A percentile compares a stretch with the other conserved stretches of the same genome.
Evolutionary conservation across 2,329 filamentous ascomycete species (phyloP).

Genomic region (Xylaria sp.): DNA sequence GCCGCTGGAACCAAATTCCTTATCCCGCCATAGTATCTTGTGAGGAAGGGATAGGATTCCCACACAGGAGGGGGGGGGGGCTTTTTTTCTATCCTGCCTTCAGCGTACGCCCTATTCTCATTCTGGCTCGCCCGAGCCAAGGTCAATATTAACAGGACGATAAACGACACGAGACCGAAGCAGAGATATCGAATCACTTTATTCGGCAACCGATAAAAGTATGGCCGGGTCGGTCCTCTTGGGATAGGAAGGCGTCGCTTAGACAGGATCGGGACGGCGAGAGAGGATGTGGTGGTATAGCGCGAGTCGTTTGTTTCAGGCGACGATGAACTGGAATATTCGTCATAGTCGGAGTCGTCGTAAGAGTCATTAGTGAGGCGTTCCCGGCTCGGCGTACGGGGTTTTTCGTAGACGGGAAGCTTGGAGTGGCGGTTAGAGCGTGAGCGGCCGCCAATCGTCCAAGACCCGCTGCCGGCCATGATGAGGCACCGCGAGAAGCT

Average conservation of each 20-base stretch:
- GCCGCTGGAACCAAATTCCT: constrained; percentile 72
- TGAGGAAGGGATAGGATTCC: constrained; percentile 87
- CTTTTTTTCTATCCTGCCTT: constrained; percentile 56
- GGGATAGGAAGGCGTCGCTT: constrained; percentile 48
- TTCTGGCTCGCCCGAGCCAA: constrained; percentile 78
- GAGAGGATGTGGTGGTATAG: constrained; percentile 56
- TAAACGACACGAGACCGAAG: constrained; percentile 72
- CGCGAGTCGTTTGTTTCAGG: constrained; percentile 65
- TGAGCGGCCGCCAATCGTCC: constrained; percentile 59
- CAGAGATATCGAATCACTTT: constrained; percentile 83
- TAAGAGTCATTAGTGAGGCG: constrained; percentile 63
- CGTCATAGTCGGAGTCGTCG: constrained; percentile 54
- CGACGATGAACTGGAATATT: constrained; percentile 56
- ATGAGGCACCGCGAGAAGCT: constrained; percentile 30
- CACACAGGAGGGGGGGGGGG: constrained; percentile 75
- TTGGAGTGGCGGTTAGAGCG: constrained; percentile 55
- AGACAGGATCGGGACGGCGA: constrained; percentile 57
- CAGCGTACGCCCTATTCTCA: constrained; percentile 72
- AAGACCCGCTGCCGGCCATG: constrained; percentile 61
- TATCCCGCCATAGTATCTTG: constrained; percentile 90
- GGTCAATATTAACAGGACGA: constrained; percentile 80
- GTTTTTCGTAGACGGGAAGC: constrained; percentile 63
- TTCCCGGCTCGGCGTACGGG: constrained; percentile 58
- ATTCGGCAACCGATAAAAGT: constrained; percentile 73
- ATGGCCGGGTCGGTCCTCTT: constrained; percentile 49